A percentile compares a stretch with the other conserved stretches of the same genome.
Evolutionary conservation across 371 early-diverging fungal genomes (phyloP).

Genomic region (Lichtheimia hyalospora): DNA sequence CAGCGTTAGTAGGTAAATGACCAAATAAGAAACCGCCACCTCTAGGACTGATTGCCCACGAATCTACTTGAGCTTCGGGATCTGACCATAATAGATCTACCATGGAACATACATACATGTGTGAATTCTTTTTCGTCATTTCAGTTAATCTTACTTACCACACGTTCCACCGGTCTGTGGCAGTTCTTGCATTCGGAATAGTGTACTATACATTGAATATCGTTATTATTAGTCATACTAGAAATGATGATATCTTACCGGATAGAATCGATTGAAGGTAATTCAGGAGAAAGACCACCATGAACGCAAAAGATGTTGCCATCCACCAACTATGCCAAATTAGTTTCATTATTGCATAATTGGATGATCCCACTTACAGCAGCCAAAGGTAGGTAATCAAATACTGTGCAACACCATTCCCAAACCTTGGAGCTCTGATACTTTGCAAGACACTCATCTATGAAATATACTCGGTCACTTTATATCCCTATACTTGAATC

Average conservation of each 20-base stretch:
- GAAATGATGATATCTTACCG: conserved; percentile 24
- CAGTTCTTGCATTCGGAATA: conserved; percentile 52
- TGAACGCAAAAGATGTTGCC: conserved; percentile 91
- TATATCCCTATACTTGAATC: neutral
- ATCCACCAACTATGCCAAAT: conserved; percentile 24
- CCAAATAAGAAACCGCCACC: conserved; percentile 99
- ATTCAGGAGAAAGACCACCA: conserved; percentile 97
- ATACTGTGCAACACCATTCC: conserved; percentile 99
- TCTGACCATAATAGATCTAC: conserved; percentile 98
- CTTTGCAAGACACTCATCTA: conserved; percentile 82
- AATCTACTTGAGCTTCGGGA: conserved; percentile 94
- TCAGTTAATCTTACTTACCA: conserved; percentile 23
- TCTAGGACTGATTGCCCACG: conserved; percentile 97
- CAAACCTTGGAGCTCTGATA: conserved; percentile 98
- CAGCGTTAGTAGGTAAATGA: conserved; percentile 84
- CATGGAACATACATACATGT: neutral
- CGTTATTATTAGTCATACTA: neutral
- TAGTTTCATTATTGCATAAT: neutral
- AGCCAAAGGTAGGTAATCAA: conserved; percentile 97
- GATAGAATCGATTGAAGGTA: conserved; percentile 59
- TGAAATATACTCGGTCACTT: neutral
- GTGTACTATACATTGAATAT: conserved; percentile 25
- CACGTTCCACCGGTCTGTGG: conserved; percentile 52
- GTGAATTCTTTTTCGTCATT: neutral
- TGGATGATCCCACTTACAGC: conserved; percentile 63